These are phyloP conservation scores for Rubia balearica DNA, from an alignment of 305 asterid species.

Conservation along the genomic window DNA sequence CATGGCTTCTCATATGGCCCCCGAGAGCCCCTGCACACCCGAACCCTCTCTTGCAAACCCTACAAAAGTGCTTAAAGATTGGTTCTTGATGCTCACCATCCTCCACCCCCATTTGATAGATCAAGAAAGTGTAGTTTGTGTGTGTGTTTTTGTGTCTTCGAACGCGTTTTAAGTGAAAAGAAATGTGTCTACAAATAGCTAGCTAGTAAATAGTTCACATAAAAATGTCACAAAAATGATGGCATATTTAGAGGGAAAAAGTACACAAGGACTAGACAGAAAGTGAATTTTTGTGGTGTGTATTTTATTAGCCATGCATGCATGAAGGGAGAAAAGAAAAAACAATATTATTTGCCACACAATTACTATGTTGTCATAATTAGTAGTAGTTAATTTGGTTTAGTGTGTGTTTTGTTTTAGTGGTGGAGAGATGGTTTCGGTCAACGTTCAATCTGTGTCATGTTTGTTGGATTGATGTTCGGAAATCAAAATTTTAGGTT, in stretches of 20 bases:
- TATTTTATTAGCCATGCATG: neutral
- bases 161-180: neutral
- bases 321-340: neutral
- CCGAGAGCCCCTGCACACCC: conserved; percentile 47
- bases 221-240: conserved; percentile 17
- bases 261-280: conserved; percentile 4
- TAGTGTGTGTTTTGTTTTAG: conserved; percentile 20
- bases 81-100: conserved; percentile 21
- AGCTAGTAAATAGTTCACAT: neutral
- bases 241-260: conserved; percentile 26
- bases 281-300: conserved; percentile 15
- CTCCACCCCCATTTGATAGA: conserved; percentile 18
- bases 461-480: neutral
- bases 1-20: conserved; percentile 54
- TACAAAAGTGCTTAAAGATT: conserved; percentile 30
- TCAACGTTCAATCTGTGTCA: conserved; percentile 2
- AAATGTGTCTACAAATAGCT: neutral
- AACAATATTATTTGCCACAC: neutral
- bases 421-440: conserved; percentile 34
- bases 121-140: neutral
- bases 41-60: conserved; percentile 36
- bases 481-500: neutral
- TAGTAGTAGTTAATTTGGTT: conserved; percentile 10
- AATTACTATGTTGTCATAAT: neutral
- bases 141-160: neutral